phyloP scores from a whole-genome alignment of 1,139 yeast genomes.

The Suhomyces chickasaworum region DNA sequence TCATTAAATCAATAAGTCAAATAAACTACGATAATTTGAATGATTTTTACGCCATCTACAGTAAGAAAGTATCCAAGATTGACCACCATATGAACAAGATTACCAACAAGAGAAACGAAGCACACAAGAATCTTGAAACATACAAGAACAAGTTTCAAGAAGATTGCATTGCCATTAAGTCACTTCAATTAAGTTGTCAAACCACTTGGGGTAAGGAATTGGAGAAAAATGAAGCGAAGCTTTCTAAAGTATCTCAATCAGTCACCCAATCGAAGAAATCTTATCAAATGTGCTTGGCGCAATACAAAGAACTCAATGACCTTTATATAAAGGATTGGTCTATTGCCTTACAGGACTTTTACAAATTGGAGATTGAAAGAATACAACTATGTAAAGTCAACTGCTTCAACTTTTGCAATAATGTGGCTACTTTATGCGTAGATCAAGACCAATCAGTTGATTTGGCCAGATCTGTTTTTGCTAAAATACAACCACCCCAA shows the following conservation, averaged over 20 bases:
- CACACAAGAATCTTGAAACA: constrained; percentile 40
- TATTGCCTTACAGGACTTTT: constrained; percentile 64
- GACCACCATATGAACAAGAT: constrained; percentile 42
- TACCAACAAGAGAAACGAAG: constrained; percentile 28
- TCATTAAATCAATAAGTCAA: constrained; percentile 33
- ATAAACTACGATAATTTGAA: constrained; percentile 38
- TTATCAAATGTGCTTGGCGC: constrained; percentile 60
- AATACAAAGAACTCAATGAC: constrained; percentile 66
- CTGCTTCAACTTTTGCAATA: constrained; percentile 81
- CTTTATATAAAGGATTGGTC: constrained; percentile 84
- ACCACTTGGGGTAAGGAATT: constrained; percentile 79
- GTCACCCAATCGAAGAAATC: constrained; percentile 54
- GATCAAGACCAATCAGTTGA: constrained; percentile 78
- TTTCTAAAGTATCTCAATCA: constrained; percentile 54
- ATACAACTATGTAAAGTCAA: constrained; percentile 74
- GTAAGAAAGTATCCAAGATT: constrained; percentile 35
- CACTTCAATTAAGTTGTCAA: constrained; percentile 63
- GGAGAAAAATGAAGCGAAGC: constrained; percentile 64
- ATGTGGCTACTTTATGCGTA: constrained; percentile 75
- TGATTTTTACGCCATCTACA: constrained; percentile 34
- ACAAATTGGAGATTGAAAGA: constrained; percentile 76
- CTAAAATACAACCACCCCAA: constrained; percentile 61
- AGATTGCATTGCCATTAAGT: constrained; percentile 61
- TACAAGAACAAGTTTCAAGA: constrained; percentile 56
- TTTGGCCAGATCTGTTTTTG: constrained; percentile 64